A percentile compares a stretch with the other conserved stretches of the same genome.
phyloP scores from a whole-genome alignment of 1,284 basidiomycete genomes.

The Fomes fomentarius region DNA sequence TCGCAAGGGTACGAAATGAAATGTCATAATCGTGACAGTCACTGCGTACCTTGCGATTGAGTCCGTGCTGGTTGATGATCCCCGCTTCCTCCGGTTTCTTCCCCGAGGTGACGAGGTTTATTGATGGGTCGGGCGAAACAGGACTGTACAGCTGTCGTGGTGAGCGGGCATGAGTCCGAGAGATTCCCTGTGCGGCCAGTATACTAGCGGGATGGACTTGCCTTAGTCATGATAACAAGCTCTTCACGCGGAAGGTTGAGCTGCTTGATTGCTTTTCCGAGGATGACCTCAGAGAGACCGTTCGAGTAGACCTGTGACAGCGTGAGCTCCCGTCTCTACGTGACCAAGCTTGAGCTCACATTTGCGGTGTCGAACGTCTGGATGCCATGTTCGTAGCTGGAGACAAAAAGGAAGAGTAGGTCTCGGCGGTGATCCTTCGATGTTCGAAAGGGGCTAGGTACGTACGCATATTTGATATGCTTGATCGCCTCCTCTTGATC shows the following conservation, averaged over 20 bases:
- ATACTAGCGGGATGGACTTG: conserved; percentile 18
- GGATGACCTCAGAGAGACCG: conserved; percentile 54
- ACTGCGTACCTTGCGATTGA: conserved; percentile 34
- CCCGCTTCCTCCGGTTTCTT: conserved; percentile 24
- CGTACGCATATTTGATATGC: conserved; percentile 43
- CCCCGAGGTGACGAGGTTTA: neutral
- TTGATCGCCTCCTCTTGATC: conserved; percentile 43
- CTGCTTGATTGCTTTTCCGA: conserved; percentile 62
- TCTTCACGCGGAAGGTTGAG: conserved; percentile 56
- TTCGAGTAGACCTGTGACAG: conserved; percentile 37
- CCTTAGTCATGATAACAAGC: conserved; percentile 61
- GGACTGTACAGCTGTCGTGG: conserved; percentile 14
- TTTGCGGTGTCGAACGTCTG: conserved; percentile 56
- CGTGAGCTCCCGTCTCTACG: neutral
- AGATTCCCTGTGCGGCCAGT: neutral
- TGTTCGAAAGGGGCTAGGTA: neutral
- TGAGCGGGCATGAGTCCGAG: conserved; percentile 12
- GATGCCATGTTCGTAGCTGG: conserved; percentile 46
- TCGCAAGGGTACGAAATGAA: neutral
- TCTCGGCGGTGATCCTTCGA: neutral
- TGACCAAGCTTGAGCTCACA: conserved; percentile 26
- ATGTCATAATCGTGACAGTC: no score
- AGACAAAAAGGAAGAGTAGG: neutral
- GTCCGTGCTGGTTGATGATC: conserved; percentile 39
- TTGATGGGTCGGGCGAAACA: conserved; percentile 38